phyloP scores from a whole-genome alignment of 2,329 filamentous ascomycete genomes.

The Aureobasidium melanogenum region DNA sequence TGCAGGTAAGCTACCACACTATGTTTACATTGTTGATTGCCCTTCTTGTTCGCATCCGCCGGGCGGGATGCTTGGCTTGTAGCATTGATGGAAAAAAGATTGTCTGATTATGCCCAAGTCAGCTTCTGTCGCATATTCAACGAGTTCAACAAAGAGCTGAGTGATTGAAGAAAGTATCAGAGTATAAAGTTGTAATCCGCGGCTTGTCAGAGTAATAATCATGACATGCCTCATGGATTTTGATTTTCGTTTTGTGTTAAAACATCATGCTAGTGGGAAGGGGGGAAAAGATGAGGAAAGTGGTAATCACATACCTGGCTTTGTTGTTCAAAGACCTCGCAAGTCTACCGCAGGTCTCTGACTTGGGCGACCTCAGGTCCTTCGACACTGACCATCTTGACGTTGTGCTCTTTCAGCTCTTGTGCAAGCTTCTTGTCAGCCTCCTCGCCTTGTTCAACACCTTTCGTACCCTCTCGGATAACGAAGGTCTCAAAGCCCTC shows the following conservation, averaged over 20 bases:
- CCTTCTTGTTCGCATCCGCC: no score
- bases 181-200: conserved; percentile 8
- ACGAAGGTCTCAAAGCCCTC: conserved; percentile 72
- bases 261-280: background rate
- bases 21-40: no score
- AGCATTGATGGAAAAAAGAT: no score
- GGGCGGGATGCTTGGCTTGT: no score
- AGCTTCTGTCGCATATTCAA: background rate
- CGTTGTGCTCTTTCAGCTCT: conserved; percentile 50
- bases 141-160: background rate
- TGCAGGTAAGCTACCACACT: no score
- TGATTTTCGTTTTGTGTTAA: conserved; percentile 11
- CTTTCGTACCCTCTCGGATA: conserved; percentile 66
- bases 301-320: background rate
- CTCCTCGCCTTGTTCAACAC: conserved; percentile 57
- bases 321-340: background rate
- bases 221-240: conserved; percentile 7
- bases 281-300: background rate
- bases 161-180: background rate
- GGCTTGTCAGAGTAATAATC: background rate
- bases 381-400: conserved; percentile 52
- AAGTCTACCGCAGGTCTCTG: background rate
- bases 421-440: conserved; percentile 39
- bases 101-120: background rate
- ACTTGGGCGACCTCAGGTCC: conserved; percentile 42